Base-by-base conservation (phyloP, 176 grass and related monocot species). In the Raddia distichophylla region DNA sequence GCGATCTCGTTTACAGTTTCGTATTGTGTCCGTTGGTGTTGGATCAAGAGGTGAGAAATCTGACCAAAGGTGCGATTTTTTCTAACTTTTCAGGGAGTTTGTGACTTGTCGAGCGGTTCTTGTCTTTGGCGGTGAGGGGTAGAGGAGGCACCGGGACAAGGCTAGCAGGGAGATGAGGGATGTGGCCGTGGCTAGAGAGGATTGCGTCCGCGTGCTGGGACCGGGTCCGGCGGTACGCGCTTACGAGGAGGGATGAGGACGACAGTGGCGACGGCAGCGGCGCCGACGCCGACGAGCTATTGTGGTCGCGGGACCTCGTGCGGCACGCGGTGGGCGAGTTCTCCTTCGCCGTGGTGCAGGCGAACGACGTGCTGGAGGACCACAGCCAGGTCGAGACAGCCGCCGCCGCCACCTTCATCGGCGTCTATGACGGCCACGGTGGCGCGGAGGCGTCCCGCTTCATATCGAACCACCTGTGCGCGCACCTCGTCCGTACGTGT, bases 361-460 rank as follows among this genome's bases (percentile, higher is more conserved):
- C 96, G 0, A 98, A 98, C 78, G 96, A 98, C 71, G 86, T 90
- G 61, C 79, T 98, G 22, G 96, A 98, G 91, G 96, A 98, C 73
- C 89, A 98, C 45, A 95, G 96, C 75, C 96, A 98, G 90, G 96
- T 98, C 34, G 96, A 98, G 85, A 95, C 91, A 5, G 89, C 82
- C 32, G 64, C 71, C 32, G 79, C 76, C 7, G 86, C 92, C 72
- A 95, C 89, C 43, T 98, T 98, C 81, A 69, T 98, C 64, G 96
- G 96, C 61, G 93, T 98, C 83, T 98, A 98, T 51, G 96, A 98
- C 70, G 96, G 96, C 3, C 96, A 98, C 81, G 96, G 96, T 46
- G 96, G 96, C 59, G 90, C 96, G 7, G 96, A 98, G 81, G 96
- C 96, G 1, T 91, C 96, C 16, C 89, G 90, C 40, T 98, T 98